Percentiles rank a stretch among this genome's conserved stretches.
phyloP scores from a whole-genome alignment of 176 grass and related monocot species.

The Rhynchospora pubera region DNA sequence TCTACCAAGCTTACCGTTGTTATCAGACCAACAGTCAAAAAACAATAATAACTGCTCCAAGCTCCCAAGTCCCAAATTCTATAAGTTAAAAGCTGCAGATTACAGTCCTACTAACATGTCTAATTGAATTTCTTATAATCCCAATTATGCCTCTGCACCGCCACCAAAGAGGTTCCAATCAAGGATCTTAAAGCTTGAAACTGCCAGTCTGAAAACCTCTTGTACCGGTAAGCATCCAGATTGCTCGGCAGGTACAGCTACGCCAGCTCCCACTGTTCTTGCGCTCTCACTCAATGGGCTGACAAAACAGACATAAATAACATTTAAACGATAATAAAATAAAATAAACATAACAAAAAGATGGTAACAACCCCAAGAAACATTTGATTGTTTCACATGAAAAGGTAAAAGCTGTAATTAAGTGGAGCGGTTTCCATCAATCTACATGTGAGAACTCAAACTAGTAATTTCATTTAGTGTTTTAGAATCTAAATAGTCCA shows the following conservation, averaged over 20 bases:
- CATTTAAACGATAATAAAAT: background rate
- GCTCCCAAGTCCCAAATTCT: background rate
- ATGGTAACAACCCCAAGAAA: background rate
- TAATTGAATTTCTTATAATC: background rate
- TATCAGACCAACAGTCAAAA: no score
- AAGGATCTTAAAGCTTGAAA: slow-evolving; percentile 65
- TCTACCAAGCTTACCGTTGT: no score
- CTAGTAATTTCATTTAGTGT: no score
- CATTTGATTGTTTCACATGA: background rate
- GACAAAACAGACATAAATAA: slow-evolving; percentile 24
- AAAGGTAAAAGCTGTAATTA: no score
- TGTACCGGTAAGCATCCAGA: slow-evolving; percentile 68
- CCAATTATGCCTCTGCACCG: background rate
- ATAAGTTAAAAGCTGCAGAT: background rate
- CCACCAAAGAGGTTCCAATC: slow-evolving; percentile 79
- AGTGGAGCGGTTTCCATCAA: no score
- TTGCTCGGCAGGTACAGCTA: slow-evolving; percentile 16
- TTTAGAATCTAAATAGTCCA: no score
- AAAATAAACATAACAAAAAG: background rate
- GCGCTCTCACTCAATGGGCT: slow-evolving; percentile 42
- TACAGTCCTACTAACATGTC: background rate
- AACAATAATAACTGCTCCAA: no score
- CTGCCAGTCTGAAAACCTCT: slow-evolving; percentile 64
- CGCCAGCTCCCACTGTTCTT: slow-evolving; percentile 1
- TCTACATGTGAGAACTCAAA: no score